These are phyloP conservation scores for Prototheca cutis DNA, from an alignment of 163 green algal genomes.

Conservation along the genomic window DNA sequence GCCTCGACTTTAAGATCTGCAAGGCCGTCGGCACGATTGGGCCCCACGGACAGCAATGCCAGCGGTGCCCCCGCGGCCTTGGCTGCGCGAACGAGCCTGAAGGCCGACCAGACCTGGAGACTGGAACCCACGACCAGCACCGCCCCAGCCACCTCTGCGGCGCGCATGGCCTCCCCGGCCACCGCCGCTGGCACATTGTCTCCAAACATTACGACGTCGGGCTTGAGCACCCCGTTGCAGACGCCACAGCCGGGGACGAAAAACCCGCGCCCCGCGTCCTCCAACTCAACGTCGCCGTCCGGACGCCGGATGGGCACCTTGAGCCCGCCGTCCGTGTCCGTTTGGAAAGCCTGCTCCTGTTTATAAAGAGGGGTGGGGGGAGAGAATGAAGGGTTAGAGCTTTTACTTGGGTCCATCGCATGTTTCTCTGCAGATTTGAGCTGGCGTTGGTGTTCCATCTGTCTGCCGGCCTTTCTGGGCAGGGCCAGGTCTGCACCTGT, in stretches of 20 bases:
- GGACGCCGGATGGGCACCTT: slow-evolving; percentile 41
- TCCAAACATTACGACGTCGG: slow-evolving; percentile 79
- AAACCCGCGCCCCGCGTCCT: slow-evolving; percentile 43
- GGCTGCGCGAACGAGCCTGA: slow-evolving; percentile 32
- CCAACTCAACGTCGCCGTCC: slow-evolving; percentile 77
- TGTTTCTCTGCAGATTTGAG: no score
- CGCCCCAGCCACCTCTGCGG: slow-evolving; percentile 20
- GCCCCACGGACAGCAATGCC: slow-evolving; percentile 57
- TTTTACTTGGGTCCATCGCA: no score
- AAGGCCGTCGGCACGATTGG: slow-evolving; percentile 68
- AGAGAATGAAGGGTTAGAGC: no score
- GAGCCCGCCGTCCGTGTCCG: slow-evolving; percentile 12
- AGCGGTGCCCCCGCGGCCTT: slow-evolving; percentile 56
- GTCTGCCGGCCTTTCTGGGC: no score
- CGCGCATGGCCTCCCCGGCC: slow-evolving; percentile 20
- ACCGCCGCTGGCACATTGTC: slow-evolving; percentile 36
- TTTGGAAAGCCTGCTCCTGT: slow-evolving; percentile 9
- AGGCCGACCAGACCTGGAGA: slow-evolving; percentile 72
- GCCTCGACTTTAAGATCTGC: slow-evolving; percentile 56
- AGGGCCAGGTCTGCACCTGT: no score
- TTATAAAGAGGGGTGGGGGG: background rate
- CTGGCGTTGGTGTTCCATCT: no score
- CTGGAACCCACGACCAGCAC: slow-evolving; percentile 68
- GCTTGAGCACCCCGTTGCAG: slow-evolving; percentile 76
- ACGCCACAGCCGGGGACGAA: slow-evolving; percentile 48